Percentiles rank a stretch among this genome's conserved stretches.
Evolutionary conservation across 768 basidiomycete genomes (phyloP).

Genomic region (Gymnopilus dilepis): DNA sequence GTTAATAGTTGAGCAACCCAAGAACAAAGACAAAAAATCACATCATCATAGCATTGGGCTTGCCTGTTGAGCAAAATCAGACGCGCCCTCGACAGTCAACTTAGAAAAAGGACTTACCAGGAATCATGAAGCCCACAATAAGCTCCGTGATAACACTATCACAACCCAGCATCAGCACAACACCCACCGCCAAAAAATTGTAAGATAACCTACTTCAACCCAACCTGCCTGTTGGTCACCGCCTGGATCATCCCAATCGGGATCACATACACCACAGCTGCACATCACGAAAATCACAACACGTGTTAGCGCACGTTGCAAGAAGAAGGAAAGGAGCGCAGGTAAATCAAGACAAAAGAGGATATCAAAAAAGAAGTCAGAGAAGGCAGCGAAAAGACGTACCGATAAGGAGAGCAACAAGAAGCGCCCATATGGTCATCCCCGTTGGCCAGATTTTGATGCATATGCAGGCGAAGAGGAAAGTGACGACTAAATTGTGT

Average conservation of each 20-base stretch:
- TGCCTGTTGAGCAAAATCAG: constrained; percentile 48
- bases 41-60: constrained; percentile 80
- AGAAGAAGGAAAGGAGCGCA: too few relatives aligned
- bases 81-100: background rate
- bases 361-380: constrained; percentile 3
- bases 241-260: constrained; percentile 83
- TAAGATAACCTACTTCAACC: constrained; percentile 43
- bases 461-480: constrained; percentile 64
- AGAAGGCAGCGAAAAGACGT: constrained; percentile 15
- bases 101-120: constrained; percentile 33
- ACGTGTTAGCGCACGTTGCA: constrained; percentile 1
- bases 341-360: background rate
- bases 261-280: constrained; percentile 63
- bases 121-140: constrained; percentile 64
- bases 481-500: constrained; percentile 47
- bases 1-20: constrained; percentile 8
- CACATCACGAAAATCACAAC: constrained; percentile 5
- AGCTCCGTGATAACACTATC: constrained; percentile 73
- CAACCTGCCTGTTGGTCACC: constrained; percentile 81
- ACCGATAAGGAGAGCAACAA: constrained; percentile 56
- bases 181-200: background rate
- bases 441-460: constrained; percentile 69
- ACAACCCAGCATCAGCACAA: background rate
- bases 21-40: constrained; percentile 27
- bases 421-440: constrained; percentile 72